Evolutionary conservation across 208 protist genomes (phyloP), one percentile per base, ranked within the genome.

Genomic region (Vickermania spadyakhi): DNA sequence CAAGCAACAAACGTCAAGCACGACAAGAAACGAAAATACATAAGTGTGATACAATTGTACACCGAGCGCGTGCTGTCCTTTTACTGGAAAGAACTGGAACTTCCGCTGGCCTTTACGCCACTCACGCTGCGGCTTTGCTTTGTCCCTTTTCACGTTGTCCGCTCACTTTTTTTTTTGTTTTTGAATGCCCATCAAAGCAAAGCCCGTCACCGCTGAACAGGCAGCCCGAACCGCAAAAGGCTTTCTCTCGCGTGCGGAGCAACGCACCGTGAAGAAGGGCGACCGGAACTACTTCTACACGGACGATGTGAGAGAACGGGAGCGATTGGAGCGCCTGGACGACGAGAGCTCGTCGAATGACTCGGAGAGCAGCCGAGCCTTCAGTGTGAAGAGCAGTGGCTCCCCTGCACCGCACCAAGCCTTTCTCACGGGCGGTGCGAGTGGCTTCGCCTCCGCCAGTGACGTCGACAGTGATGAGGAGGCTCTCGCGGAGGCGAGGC

Each of bases 101-200:
- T n/a, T n/a, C n/a, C n/a, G n/a, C n/a, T n/a, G n/a, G n/a, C n/a
- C 11, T 52, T 58, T 45, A 3, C 25, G 22, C 28, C 1, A 58
- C 13, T 41, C 18, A 49, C 13, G 11, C 41, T 49, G 11, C 13
- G 11, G 41, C 13, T 27, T 59, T 14, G 28, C 56, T n/a, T 11
- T 23, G 5, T 23, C 31, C 5, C 30, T 56, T 18, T 13, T 50
- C 51, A 28, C 13, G 13, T 28, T 59, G 49, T 50, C 27, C 52
- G 52, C 28, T 66, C 11, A 55, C 51, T 36, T 54, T 63, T 60
- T 45, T 45, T 64, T 30, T 51, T 36, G 61, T 78, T 62, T 52
- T 74, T 22, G 45, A 1, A 93, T 93, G 86, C 65, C 75, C 25
- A 89, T 93, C 58, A 94, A 94, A 54, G 75, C 87, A 23, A 91